Percentiles rank a stretch among this genome's conserved stretches.
These are phyloP conservation scores for Yarrowia galli DNA, from an alignment of 1,139 yeast species.

Conservation along the genomic window DNA sequence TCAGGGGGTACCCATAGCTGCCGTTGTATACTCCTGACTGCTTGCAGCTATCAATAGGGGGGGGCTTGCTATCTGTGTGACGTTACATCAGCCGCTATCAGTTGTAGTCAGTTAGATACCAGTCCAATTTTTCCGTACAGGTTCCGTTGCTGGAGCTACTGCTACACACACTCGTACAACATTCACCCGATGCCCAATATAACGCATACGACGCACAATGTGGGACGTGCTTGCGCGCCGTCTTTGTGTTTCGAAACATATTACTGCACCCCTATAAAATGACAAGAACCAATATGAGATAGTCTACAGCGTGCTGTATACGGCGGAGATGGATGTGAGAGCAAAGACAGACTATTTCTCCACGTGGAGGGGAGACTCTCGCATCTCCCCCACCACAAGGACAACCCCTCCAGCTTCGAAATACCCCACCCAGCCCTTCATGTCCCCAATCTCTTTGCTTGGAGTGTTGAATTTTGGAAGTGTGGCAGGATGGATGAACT, in stretches of 20 bases:
- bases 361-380: background rate
- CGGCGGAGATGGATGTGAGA: too few species aligned
- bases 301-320: too few species aligned
- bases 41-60: background rate
- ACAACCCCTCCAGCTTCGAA: background rate
- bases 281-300: background rate
- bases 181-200: too few species aligned
- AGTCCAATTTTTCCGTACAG: too few species aligned
- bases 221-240: background rate
- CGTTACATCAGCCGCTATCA: background rate
- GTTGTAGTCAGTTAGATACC: too few species aligned
- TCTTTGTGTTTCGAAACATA: conserved; percentile 4
- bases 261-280: conserved; percentile 1
- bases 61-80: background rate
- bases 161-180: too few species aligned
- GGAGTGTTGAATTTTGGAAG: conserved; percentile 7
- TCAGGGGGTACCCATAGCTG: background rate
- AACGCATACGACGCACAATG: background rate
- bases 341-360: background rate
- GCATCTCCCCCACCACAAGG: background rate
- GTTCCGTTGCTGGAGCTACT: too few species aligned
- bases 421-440: conserved; percentile 4
- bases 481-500: background rate
- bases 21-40: background rate
- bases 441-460: background rate